Evolutionary conservation across 371 early-diverging fungal genomes (phyloP).

Genomic region (Mucor saturninus): DNA sequence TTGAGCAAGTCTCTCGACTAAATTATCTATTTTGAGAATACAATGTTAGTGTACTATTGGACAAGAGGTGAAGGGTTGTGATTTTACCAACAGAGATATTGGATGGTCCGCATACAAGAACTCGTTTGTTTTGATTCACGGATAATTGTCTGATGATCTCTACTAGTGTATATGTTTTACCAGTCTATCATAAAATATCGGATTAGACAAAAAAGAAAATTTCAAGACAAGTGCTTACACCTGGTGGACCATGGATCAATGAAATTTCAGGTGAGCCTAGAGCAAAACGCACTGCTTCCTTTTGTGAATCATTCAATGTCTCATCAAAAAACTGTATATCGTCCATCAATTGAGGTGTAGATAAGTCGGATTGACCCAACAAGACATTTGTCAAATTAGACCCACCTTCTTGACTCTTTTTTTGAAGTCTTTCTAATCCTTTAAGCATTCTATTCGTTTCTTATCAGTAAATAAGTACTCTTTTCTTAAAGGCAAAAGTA

Average conservation of each 20-base stretch:
- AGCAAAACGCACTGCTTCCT: conserved; percentile 73
- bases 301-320: conserved; percentile 78
- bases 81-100: conserved; percentile 88
- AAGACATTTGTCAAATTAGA: conserved; percentile 32
- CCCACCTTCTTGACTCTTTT: conserved; percentile 17
- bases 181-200: conserved; percentile 59
- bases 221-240: conserved; percentile 28
- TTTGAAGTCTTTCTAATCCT: conserved; percentile 42
- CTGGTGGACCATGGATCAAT: conserved; percentile 90
- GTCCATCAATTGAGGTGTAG: conserved; percentile 19
- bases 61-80: not conserved
- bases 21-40: conserved; percentile 61
- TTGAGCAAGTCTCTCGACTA: conserved; percentile 77
- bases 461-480: not conserved
- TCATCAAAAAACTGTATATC: conserved; percentile 61
- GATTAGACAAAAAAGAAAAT: not conserved
- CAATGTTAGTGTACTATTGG: not conserved
- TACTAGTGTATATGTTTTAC: conserved; percentile 93
- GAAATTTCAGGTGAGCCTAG: conserved; percentile 71
- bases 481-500: conserved; percentile 10
- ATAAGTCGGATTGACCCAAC: conserved; percentile 30
- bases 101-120: conserved; percentile 94
- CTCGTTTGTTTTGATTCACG: conserved; percentile 62
- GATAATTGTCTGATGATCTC: conserved; percentile 85
- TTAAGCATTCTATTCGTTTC: conserved; percentile 38